Conservation (phyloP, 2,329 filamentous ascomycete species). For the Claviceps fusiformis region DNA sequence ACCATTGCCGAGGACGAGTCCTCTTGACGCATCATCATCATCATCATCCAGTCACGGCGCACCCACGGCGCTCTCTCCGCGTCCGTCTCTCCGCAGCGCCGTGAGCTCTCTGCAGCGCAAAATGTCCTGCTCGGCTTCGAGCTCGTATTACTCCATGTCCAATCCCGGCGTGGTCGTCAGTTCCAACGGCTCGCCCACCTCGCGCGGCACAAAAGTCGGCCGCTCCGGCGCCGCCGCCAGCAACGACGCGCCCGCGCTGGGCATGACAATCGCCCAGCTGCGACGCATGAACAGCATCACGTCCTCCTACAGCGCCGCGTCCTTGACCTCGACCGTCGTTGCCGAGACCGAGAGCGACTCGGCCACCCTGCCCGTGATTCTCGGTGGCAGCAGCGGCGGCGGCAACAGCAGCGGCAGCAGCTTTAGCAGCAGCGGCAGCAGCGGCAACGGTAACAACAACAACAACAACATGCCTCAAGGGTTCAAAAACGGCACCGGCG, state of each 20-base stretch:
- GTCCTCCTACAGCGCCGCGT: conserved; percentile 29
- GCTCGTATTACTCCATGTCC: conserved; percentile 14
- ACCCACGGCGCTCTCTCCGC: conserved; percentile 15
- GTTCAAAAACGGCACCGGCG: conserved; percentile 5
- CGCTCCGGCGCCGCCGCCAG: background rate
- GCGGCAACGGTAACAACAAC: too few relatives aligned
- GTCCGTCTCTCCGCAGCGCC: conserved; percentile 8
- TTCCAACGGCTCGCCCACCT: conserved; percentile 13
- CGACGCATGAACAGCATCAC: conserved; percentile 44
- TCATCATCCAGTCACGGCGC: conserved; percentile 3
- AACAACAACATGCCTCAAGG: background rate
- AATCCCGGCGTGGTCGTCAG: conserved; percentile 3
- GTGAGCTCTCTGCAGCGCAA: conserved; percentile 10
- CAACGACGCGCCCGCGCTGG: conserved; percentile 15
- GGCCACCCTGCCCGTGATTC: conserved; percentile 24
- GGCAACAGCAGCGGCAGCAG: conserved; percentile 11
- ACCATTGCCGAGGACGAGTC: conserved; percentile 9
- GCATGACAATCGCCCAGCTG: conserved; percentile 36
- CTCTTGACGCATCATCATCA: conserved; percentile 13
- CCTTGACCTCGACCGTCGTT: conserved; percentile 17
- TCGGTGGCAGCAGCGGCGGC: conserved; percentile 20
- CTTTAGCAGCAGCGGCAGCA: conserved; percentile 23
- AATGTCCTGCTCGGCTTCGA: conserved; percentile 10
- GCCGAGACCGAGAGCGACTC: conserved; percentile 20
- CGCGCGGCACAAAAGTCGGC: conserved; percentile 7